These are phyloP conservation scores for Ilyonectria robusta DNA, from an alignment of 2,329 filamentous ascomycete species.

Conservation along the genomic window DNA sequence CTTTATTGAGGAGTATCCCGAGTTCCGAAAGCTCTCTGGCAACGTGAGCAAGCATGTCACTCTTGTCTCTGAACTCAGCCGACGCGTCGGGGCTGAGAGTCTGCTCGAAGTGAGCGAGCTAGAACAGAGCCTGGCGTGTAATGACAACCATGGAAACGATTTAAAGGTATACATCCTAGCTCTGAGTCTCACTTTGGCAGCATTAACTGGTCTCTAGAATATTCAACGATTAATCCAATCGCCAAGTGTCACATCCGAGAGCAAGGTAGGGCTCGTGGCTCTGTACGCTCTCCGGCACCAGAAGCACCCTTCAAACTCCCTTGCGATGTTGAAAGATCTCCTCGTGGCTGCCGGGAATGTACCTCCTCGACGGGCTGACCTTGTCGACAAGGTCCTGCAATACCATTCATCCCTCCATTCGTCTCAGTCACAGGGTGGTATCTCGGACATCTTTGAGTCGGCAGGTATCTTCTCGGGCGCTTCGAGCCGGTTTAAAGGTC, in stretches of 20 bases:
- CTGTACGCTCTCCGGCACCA: conserved; percentile 96
- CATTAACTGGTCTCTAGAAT: conserved; percentile 65
- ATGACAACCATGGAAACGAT: conserved; percentile 92
- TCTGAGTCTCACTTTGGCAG: not conserved
- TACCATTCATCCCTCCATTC: conserved; percentile 92
- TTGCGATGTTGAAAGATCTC: conserved; percentile 89
- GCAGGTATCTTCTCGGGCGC: conserved; percentile 92
- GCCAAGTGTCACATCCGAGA: conserved; percentile 81
- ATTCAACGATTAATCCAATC: conserved; percentile 90
- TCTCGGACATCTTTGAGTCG: conserved; percentile 93
- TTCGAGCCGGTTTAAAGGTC: conserved; percentile 88
- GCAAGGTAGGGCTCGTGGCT: conserved; percentile 90
- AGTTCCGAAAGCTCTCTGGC: conserved; percentile 95
- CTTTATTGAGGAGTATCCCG: conserved; percentile 98
- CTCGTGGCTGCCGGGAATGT: conserved; percentile 88
- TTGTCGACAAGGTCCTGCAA: conserved; percentile 84
- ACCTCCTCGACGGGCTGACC: conserved; percentile 79
- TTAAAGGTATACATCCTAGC: conserved; percentile 75
- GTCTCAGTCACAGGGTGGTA: conserved; percentile 80
- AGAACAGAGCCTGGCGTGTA: conserved; percentile 96
- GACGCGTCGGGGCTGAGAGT: conserved; percentile 87
- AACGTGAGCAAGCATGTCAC: conserved; percentile 99
- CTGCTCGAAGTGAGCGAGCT: conserved; percentile 97
- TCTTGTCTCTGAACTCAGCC: conserved; percentile 91
- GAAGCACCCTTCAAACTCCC: conserved; percentile 85